Evolutionary conservation across 306 rosid species (phyloP), one percentile per base, ranked within the genome.

Genomic region (Gastrolobium bilobum): DNA sequence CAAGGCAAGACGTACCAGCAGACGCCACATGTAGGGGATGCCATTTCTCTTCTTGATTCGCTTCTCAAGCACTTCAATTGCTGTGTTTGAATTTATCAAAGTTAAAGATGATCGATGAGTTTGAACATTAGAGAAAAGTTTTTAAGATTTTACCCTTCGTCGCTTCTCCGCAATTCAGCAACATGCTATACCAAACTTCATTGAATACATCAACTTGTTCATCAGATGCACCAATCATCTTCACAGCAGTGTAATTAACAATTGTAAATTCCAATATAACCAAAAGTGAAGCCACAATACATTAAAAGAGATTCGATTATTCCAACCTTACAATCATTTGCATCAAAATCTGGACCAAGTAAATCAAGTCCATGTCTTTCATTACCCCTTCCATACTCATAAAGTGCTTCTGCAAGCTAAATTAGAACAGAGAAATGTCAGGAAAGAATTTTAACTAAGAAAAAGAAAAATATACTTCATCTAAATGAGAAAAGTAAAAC

Each of bases 401-500:
- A 89, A 43, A 87, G 65, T 68, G 97, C 94, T 91, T 94, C 97
- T 61, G 97, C 97, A 83, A 94, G 95, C 99, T 94, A 86, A 53
- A 62, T 54, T 54, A 6, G 68, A 57, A 79, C 65, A 15, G 26
- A 65, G 71, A 73, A 75, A 79, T 52, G 71, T 38, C 26, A 57
- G 39, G 56, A 42, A 10, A 26, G 2, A 38, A 31, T 47, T 56
- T 76, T 13, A 66, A 66, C 75, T 6, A 29, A 7, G 10, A 46
- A 54, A 70, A 52, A 58, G 30, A 30, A 4, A 47, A 33, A 13
- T 8, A 57, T 57, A 65, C 56, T 54, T 42, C 35, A 29, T 46
- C 8, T 6, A 31, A 40, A 63, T 68, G 59, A 60, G 66, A 30
- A 38, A 35, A 34, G 54, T 30, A 30, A 53, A 35, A 33, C 10